Evolutionary conservation across 441 rosid genomes (phyloP).

Genomic region (Brassica balearica): DNA sequence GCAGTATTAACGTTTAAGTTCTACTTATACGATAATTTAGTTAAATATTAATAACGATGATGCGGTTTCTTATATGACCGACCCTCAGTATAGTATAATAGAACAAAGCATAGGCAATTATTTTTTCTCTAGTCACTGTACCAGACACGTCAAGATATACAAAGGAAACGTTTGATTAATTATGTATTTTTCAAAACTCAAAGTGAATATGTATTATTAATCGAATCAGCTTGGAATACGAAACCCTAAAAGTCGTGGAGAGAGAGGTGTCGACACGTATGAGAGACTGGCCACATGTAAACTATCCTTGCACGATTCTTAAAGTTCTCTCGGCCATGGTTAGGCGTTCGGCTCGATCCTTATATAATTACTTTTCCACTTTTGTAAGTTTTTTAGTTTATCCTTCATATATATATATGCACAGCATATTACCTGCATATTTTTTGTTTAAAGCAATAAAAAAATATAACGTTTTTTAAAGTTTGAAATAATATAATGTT

Average conservation of each 20-base stretch:
- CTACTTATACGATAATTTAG: background rate
- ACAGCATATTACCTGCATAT: no score
- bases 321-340: no score
- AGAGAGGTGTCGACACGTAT: constrained; percentile 31
- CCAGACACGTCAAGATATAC: constrained; percentile 20
- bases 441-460: no score
- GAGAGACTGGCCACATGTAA: background rate
- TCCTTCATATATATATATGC: no score
- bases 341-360: no score
- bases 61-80: background rate
- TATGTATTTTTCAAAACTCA: background rate
- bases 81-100: background rate
- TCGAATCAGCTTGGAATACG: constrained; percentile 25
- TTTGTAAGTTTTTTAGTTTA: no score
- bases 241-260: constrained; percentile 39
- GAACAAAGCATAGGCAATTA: constrained; percentile 21
- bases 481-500: no score
- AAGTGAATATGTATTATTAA: background rate
- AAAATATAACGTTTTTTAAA: no score
- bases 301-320: no score
- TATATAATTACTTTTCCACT: no score
- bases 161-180: constrained; percentile 14
- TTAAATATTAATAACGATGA: background rate
- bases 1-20: background rate
- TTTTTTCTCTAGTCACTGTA: constrained; percentile 1